A percentile compares a stretch with the other conserved stretches of the same genome.
Conservation (phyloP, 805 yeast genomes). For the Blastobotrys peoriensis region DNA sequence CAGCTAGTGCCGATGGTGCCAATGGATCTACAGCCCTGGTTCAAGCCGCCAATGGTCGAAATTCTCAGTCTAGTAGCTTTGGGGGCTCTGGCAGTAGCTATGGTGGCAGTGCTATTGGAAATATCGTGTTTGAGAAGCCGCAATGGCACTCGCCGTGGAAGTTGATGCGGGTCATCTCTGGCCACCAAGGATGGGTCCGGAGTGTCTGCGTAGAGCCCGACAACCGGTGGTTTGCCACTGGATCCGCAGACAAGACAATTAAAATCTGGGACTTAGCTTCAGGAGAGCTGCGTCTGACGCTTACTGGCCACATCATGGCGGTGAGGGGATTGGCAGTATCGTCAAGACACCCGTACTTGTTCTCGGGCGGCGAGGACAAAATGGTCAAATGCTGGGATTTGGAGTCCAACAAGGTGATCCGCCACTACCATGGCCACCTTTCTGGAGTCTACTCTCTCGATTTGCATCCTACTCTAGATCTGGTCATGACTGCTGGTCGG, state of each 20-base stretch:
- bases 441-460: slow-evolving; percentile 83
- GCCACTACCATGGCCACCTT: slow-evolving; percentile 92
- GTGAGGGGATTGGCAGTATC: slow-evolving; percentile 75
- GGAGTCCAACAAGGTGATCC: slow-evolving; percentile 70
- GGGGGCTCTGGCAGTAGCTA: neutral
- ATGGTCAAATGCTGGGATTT: slow-evolving; percentile 94
- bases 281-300: slow-evolving; percentile 61
- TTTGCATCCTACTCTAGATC: slow-evolving; percentile 80
- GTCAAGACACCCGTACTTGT: slow-evolving; percentile 75
- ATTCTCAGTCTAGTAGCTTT: neutral
- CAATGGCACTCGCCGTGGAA: slow-evolving; percentile 63
- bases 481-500: slow-evolving; percentile 81
- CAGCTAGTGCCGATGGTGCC: neutral
- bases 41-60: neutral
- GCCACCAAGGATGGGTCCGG: slow-evolving; percentile 92
- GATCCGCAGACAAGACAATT: slow-evolving; percentile 81
- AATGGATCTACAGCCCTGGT: neutral
- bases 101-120: neutral
- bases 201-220: slow-evolving; percentile 79
- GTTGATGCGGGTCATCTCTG: slow-evolving; percentile 65
- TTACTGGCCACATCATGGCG: slow-evolving; percentile 89
- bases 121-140: slow-evolving; percentile 19
- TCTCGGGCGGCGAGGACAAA: slow-evolving; percentile 90
- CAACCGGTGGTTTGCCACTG: slow-evolving; percentile 88
- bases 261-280: slow-evolving; percentile 86